Percentiles rank a stretch among this genome's conserved stretches.
These are phyloP conservation scores for Phytophthora vignae DNA, from an alignment of 352 stramenopile genomes.

Conservation along the genomic window DNA sequence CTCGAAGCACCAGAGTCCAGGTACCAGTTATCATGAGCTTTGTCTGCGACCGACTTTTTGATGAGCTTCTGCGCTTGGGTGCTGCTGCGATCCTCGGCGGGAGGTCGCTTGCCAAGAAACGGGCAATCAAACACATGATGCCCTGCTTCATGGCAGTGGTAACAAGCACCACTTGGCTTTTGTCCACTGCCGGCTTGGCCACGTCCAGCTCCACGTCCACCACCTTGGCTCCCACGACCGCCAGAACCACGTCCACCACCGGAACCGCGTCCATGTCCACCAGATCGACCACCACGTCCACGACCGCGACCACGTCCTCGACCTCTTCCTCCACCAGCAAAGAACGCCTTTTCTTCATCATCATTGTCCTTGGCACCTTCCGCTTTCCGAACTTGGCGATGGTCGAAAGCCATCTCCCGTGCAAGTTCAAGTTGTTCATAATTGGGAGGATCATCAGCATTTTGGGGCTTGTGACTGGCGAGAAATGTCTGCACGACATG, in stretches of 20 bases:
- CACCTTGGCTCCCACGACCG: too few relatives aligned
- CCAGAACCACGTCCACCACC: too few relatives aligned
- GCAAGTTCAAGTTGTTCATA: conserved; percentile 14
- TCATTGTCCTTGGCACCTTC: not conserved
- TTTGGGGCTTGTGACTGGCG: not conserved
- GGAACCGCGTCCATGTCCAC: too few relatives aligned
- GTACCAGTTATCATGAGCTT: conserved; percentile 5
- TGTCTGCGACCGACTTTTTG: not conserved
- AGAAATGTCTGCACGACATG: conserved; percentile 17
- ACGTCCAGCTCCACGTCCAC: too few relatives aligned
- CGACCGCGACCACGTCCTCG: too few relatives aligned
- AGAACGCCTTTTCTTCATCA: too few relatives aligned
- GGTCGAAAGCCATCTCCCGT: conserved; percentile 8
- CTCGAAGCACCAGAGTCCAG: conserved; percentile 13
- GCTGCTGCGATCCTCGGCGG: not conserved
- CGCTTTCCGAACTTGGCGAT: conserved; percentile 1
- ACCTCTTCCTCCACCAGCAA: too few relatives aligned
- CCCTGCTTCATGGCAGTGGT: conserved; percentile 4
- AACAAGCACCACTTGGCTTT: conserved; percentile 4
- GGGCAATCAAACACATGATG: conserved; percentile 12
- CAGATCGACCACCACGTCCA: too few relatives aligned
- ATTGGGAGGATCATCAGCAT: conserved; percentile 9
- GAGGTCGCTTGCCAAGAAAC: conserved; percentile 9
- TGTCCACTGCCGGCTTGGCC: too few relatives aligned
- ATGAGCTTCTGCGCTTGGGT: too few relatives aligned